These are phyloP conservation scores for Pestalotiopsis sp. DNA, from an alignment of 2,329 filamentous ascomycete species.

Conservation along the genomic window DNA sequence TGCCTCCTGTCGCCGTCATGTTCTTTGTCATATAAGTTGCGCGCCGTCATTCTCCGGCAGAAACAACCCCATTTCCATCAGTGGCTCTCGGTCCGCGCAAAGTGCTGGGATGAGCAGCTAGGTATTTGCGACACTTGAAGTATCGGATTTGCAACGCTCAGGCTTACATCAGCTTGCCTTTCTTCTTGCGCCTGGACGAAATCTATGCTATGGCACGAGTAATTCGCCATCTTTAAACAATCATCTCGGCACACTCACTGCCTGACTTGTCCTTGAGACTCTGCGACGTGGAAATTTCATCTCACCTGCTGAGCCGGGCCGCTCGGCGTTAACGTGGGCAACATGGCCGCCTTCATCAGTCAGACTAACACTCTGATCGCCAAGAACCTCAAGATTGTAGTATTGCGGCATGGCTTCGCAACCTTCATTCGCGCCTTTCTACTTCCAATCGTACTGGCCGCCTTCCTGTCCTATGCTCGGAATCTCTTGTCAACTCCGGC, in stretches of 20 bases:
- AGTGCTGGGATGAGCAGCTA: background rate
- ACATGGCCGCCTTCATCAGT: slow-evolving; percentile 40
- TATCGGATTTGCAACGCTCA: background rate
- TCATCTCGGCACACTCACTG: background rate
- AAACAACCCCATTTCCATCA: background rate
- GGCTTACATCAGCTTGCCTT: background rate
- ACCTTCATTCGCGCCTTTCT: slow-evolving; percentile 60
- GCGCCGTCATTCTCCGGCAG: background rate
- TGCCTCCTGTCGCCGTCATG: background rate
- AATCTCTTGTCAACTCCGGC: slow-evolving; percentile 83
- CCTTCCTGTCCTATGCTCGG: slow-evolving; percentile 70
- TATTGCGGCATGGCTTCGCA: slow-evolving; percentile 53
- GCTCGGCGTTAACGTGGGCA: slow-evolving; percentile 5
- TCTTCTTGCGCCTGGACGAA: background rate
- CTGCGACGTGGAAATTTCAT: background rate
- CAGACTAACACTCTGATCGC: slow-evolving; percentile 63
- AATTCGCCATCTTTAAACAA: slow-evolving; percentile 15
- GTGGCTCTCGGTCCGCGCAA: background rate
- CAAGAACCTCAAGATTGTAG: slow-evolving; percentile 63
- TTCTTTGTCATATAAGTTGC: background rate
- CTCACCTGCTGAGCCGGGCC: slow-evolving; percentile 2
- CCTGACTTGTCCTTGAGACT: slow-evolving; percentile 5
- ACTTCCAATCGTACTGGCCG: slow-evolving; percentile 58
- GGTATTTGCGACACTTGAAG: background rate
- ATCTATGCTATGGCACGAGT: slow-evolving; percentile 15